These are phyloP conservation scores for Lignosus rhinocerotis DNA, from an alignment of 1,284 basidiomycete genomes.

Conservation along the genomic window DNA sequence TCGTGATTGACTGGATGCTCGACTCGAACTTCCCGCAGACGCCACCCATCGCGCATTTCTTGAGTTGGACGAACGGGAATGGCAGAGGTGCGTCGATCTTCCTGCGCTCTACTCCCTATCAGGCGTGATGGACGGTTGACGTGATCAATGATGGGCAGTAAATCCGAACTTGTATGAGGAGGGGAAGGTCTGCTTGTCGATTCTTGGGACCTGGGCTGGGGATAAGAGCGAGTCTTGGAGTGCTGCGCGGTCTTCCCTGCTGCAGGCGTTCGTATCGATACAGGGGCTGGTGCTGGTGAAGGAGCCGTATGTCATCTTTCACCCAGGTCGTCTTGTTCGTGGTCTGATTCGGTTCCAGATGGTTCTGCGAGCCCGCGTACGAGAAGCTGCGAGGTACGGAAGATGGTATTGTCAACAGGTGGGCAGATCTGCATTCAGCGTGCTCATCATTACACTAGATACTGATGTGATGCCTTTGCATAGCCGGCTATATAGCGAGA, in stretches of 20 bases:
- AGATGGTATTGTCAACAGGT: constrained; percentile 86
- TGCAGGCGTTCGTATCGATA: constrained; percentile 93
- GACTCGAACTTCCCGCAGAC: constrained; percentile 86
- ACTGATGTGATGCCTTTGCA: constrained; percentile 8
- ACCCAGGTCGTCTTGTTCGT: background rate
- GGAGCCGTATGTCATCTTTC: constrained; percentile 70
- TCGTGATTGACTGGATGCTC: constrained; percentile 93
- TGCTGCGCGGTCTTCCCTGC: constrained; percentile 76
- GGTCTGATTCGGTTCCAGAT: constrained; percentile 44
- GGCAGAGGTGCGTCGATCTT: constrained; percentile 66
- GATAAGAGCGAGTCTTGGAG: constrained; percentile 87
- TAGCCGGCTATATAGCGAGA: constrained; percentile 86
- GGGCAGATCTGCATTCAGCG: constrained; percentile 7
- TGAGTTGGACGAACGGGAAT: constrained; percentile 93
- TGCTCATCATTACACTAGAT: background rate
- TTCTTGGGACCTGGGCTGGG: constrained; percentile 91
- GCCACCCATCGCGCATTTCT: constrained; percentile 88
- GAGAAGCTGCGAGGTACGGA: constrained; percentile 88
- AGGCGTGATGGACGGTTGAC: background rate
- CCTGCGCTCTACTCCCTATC: background rate
- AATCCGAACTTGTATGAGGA: constrained; percentile 94
- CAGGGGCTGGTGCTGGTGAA: constrained; percentile 92
- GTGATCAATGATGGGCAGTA: constrained; percentile 40
- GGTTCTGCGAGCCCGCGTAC: constrained; percentile 91
- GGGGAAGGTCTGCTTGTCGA: constrained; percentile 91